A percentile compares a stretch with the other conserved stretches of the same genome.
Conservation (phyloP, 2,329 filamentous ascomycete genomes). For the Aureobasidium sp. region DNA sequence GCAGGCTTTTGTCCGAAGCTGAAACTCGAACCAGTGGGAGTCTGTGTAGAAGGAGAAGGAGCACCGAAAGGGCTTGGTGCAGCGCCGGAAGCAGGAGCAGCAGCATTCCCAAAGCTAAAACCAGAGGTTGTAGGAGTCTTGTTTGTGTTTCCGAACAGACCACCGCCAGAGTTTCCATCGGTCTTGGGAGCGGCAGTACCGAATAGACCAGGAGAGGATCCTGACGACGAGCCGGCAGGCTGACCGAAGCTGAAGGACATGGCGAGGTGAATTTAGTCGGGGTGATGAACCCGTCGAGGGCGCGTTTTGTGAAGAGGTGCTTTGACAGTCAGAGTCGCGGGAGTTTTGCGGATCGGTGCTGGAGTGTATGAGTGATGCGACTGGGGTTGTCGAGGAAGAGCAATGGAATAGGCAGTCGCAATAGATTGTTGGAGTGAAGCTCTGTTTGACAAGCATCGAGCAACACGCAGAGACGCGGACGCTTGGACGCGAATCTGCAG, state of each 20-base stretch:
- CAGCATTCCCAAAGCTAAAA: slow-evolving; percentile 14
- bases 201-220: slow-evolving; percentile 17
- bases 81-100: background rate
- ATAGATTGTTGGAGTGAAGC: background rate
- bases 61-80: slow-evolving; percentile 15
- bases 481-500: background rate
- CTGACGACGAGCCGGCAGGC: slow-evolving; percentile 22
- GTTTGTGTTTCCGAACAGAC: slow-evolving; percentile 16
- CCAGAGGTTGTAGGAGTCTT: slow-evolving; percentile 11
- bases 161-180: slow-evolving; percentile 5
- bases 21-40: slow-evolving; percentile 11
- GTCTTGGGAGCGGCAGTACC: slow-evolving; percentile 8
- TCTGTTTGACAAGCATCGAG: background rate
- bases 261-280: slow-evolving; percentile 2
- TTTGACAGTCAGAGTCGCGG: background rate
- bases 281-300: slow-evolving; percentile 2
- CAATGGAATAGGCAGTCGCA: background rate
- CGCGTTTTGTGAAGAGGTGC: background rate
- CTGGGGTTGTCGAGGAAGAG: background rate
- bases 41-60: background rate
- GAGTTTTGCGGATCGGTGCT: background rate
- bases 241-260: slow-evolving; percentile 27
- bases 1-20: slow-evolving; percentile 9
- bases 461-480: slow-evolving; percentile 7
- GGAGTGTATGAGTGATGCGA: background rate